A percentile compares a stretch with the other conserved stretches of the same genome.
These are phyloP conservation scores for Didymellaceae sp. DNA, from an alignment of 2,329 filamentous ascomycete species.

Conservation along the genomic window DNA sequence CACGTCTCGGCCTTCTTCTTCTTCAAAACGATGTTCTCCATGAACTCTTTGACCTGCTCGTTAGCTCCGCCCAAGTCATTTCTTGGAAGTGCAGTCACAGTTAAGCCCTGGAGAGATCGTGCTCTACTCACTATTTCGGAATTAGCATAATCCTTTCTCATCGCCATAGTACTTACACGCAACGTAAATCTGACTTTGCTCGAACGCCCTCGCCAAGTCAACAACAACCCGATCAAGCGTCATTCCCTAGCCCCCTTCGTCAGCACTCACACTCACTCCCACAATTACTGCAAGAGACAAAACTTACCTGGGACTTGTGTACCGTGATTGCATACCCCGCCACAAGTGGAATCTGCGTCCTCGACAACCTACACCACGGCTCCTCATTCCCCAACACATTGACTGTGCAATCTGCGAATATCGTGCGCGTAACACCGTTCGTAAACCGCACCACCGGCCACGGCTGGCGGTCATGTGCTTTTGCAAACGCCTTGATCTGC, in stretches of 20 bases:
- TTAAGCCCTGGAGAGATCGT: constrained; percentile 58
- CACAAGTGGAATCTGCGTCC: constrained; percentile 68
- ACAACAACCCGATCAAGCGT: constrained; percentile 66
- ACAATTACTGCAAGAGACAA: not conserved
- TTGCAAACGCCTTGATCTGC: constrained; percentile 52
- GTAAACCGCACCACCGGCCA: constrained; percentile 64
- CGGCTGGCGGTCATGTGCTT: constrained; percentile 36
- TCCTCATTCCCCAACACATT: constrained; percentile 54
- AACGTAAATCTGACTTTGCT: constrained; percentile 67
- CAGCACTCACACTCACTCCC: not conserved
- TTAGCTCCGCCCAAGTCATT: constrained; percentile 35
- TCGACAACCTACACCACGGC: constrained; percentile 57
- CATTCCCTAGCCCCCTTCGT: constrained; percentile 56
- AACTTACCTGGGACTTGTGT: constrained; percentile 58
- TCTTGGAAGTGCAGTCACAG: constrained; percentile 44
- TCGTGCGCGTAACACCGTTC: constrained; percentile 54
- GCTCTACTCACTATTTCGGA: constrained; percentile 58
- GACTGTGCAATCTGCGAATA: constrained; percentile 60
- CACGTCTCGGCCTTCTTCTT: constrained; percentile 1
- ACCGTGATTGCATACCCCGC: constrained; percentile 69
- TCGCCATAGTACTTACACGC: constrained; percentile 47
- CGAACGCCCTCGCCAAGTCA: constrained; percentile 60
- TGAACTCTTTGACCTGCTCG: constrained; percentile 45
- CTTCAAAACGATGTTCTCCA: constrained; percentile 21
- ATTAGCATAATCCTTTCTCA: constrained; percentile 6